These are phyloP conservation scores for Lepidium sativum DNA, from an alignment of 345 rosid species.

Conservation along the genomic window DNA sequence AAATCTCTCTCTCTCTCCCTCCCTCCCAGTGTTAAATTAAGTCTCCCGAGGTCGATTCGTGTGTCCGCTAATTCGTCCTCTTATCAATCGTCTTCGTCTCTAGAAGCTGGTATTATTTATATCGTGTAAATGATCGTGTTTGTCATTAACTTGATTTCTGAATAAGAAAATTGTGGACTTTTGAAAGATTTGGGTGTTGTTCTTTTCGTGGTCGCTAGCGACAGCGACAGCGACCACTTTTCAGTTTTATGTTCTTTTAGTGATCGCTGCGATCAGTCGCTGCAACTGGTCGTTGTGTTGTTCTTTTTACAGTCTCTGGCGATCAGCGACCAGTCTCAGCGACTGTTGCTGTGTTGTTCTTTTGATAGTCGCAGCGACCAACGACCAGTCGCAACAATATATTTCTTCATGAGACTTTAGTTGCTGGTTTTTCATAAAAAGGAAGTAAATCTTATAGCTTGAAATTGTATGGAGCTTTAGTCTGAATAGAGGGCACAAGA, in stretches of 20 bases:
- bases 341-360: no score
- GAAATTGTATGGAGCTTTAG: not conserved
- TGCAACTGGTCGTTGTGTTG: no score
- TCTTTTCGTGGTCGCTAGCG: no score
- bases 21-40: slow-evolving; percentile 35
- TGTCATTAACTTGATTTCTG: not conserved
- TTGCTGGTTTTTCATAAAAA: not conserved
- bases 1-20: no score
- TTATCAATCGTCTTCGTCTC: slow-evolving; percentile 43
- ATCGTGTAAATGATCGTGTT: not conserved
- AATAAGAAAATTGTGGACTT: not conserved
- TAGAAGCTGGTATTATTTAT: slow-evolving; percentile 38
- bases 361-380: no score
- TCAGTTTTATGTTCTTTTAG: no score
- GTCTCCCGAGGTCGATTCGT: slow-evolving; percentile 34
- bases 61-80: slow-evolving; percentile 52
- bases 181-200: not conserved
- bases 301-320: no score
- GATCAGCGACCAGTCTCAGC: no score
- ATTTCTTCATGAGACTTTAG: not conserved
- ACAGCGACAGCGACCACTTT: no score
- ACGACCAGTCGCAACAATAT: no score
- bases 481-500: not conserved
- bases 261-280: no score
- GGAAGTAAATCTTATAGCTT: not conserved